A percentile compares a stretch with the other conserved stretches of the same genome.
phyloP scores from a whole-genome alignment of 2,329 filamentous ascomycete species.

The Fusarium euwallaceae region DNA sequence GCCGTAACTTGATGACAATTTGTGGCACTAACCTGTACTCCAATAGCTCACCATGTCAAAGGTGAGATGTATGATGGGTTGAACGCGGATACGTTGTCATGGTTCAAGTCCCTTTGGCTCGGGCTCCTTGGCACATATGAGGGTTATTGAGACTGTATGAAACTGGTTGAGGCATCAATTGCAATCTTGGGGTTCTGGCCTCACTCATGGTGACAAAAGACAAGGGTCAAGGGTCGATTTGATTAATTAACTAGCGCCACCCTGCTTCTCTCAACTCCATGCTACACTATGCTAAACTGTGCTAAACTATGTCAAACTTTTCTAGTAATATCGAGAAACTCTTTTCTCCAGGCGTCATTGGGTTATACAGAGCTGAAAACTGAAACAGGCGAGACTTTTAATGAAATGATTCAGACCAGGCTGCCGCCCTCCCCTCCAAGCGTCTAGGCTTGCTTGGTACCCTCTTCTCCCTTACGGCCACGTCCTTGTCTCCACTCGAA shows the following conservation, averaged over 20 bases:
- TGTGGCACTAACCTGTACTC: background rate
- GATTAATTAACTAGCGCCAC: background rate
- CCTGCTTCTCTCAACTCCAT: background rate
- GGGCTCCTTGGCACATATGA: too few relatives aligned
- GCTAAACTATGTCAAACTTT: background rate
- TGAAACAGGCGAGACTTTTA: background rate
- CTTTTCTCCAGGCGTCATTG: background rate
- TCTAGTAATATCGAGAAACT: background rate
- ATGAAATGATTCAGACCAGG: background rate
- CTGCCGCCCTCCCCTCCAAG: background rate
- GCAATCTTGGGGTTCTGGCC: background rate
- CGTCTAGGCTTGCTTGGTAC: background rate
- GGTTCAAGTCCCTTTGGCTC: too few relatives aligned
- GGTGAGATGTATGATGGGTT: background rate
- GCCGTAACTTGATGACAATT: background rate
- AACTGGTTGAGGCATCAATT: background rate
- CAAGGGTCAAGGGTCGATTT: background rate
- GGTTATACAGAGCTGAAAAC: background rate
- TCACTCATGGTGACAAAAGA: background rate
- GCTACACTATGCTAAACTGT: background rate
- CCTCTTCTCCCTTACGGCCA: background rate
- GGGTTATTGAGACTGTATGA: background rate
- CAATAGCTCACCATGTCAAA: background rate
- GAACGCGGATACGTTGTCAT: background rate
- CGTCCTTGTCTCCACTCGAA: constrained; percentile 47